phyloP scores from a whole-genome alignment of 2,329 filamentous ascomycete species.

The Cladosporium oxysporum region DNA sequence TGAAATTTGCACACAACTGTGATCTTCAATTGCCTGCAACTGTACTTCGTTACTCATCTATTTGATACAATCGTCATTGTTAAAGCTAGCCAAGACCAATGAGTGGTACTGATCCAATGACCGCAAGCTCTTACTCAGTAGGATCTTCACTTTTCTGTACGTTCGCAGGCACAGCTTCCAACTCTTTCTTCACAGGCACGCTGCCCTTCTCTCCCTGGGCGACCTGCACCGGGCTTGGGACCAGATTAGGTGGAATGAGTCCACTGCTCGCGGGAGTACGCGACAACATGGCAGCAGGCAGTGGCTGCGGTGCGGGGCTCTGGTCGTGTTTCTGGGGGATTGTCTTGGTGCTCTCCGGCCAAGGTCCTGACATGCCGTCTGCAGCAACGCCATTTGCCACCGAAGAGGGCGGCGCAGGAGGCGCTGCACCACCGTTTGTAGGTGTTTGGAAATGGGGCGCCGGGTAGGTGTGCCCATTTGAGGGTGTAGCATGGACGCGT shows the following conservation, averaged over 20 bases:
- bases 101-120: not conserved
- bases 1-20: too few relatives aligned
- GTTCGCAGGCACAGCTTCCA: not conserved
- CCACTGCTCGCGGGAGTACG: slow-evolving; percentile 21
- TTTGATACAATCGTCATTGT: not conserved
- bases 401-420: slow-evolving; percentile 43
- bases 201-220: slow-evolving; percentile 27
- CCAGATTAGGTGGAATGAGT: slow-evolving; percentile 27
- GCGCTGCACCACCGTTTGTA: slow-evolving; percentile 25
- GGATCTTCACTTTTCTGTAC: not conserved
- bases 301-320: slow-evolving; percentile 18
- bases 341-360: slow-evolving; percentile 32
- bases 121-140: not conserved
- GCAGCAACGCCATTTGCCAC: slow-evolving; percentile 33
- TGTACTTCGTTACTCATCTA: not conserved
- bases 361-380: slow-evolving; percentile 38
- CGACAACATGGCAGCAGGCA: slow-evolving; percentile 12
- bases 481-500: slow-evolving; percentile 10
- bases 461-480: slow-evolving; percentile 15
- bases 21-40: not conserved
- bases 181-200: slow-evolving; percentile 35
- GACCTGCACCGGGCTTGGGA: slow-evolving; percentile 31
- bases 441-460: slow-evolving; percentile 15
- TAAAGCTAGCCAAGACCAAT: not conserved
- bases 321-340: slow-evolving; percentile 38